phyloP scores from a whole-genome alignment of 1,284 basidiomycete species.

The Apiotrichum porosum region DNA sequence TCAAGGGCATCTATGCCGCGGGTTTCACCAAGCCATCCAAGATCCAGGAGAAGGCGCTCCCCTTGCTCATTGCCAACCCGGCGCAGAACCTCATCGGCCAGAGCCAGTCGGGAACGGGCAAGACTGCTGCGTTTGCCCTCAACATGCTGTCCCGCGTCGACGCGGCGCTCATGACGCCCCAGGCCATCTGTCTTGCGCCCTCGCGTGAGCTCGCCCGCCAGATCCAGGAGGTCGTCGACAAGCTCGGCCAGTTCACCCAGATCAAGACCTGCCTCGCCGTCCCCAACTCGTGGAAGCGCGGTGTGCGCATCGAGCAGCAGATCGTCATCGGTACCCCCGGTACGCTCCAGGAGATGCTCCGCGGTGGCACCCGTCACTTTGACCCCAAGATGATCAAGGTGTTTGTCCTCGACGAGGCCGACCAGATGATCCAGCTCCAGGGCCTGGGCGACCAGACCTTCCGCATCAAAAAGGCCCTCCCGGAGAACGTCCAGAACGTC shows the following conservation, averaged over 20 bases:
- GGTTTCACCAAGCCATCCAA: slow-evolving; percentile 98
- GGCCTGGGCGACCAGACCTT: slow-evolving; percentile 95
- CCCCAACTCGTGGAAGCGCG: slow-evolving; percentile 61
- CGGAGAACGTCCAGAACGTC: slow-evolving; percentile 68
- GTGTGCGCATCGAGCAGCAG: slow-evolving; percentile 68
- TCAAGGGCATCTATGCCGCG: slow-evolving; percentile 95
- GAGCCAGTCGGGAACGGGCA: slow-evolving; percentile 98
- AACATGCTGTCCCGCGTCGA: slow-evolving; percentile 96
- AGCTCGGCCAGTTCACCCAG: slow-evolving; percentile 91
- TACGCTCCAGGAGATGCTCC: slow-evolving; percentile 82
- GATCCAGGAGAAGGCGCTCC: slow-evolving; percentile 96
- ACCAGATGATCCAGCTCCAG: slow-evolving; percentile 97
- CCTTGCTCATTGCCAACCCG: slow-evolving; percentile 87
- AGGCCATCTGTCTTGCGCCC: slow-evolving; percentile 90
- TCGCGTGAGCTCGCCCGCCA: slow-evolving; percentile 96
- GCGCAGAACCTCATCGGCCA: slow-evolving; percentile 98
- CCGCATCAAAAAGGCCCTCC: slow-evolving; percentile 76
- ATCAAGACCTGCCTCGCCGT: slow-evolving; percentile 93
- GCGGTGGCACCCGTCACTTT: slow-evolving; percentile 38
- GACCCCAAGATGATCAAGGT: slow-evolving; percentile 80
- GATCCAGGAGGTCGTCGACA: slow-evolving; percentile 89
- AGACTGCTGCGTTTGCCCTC: slow-evolving; percentile 96
- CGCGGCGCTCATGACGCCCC: slow-evolving; percentile 73
- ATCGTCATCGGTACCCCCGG: slow-evolving; percentile 96
- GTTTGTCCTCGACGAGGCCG: slow-evolving; percentile 96